Conservation (phyloP, 148 eudicot genomes). For the Camellia granthamiana region DNA sequence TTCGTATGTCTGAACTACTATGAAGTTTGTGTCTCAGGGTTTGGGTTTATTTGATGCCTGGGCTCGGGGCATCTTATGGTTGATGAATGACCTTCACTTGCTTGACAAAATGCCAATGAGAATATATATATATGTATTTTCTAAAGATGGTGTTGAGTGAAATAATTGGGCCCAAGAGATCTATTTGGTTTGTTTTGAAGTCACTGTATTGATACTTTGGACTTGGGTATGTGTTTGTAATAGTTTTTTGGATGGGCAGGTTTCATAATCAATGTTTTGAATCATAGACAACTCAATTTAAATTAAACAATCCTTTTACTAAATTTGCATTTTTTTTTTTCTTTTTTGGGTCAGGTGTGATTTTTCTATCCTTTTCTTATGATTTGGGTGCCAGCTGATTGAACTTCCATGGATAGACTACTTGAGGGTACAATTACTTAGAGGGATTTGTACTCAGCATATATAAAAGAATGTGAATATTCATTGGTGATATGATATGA, state of each 20-base stretch:
- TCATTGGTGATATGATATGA: neutral
- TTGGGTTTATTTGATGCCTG: neutral
- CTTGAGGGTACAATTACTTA: neutral
- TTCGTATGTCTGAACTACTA: too few species aligned
- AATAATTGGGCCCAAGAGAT: too few species aligned
- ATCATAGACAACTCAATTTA: too few species aligned
- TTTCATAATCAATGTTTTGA: too few species aligned
- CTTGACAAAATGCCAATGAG: neutral
- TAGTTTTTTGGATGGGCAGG: too few species aligned
- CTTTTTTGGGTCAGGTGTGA: neutral
- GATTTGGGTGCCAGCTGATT: neutral
- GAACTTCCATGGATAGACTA: neutral
- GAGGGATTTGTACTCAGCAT: neutral
- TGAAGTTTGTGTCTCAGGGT: neutral
- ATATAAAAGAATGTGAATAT: neutral
- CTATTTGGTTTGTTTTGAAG: neutral
- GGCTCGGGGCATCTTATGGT: neutral
- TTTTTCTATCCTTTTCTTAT: neutral
- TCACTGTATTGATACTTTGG: neutral
- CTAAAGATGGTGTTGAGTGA: neutral
- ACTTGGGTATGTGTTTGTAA: too few species aligned
- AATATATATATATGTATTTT: too few species aligned
- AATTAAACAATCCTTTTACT: too few species aligned
- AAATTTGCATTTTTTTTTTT: neutral
- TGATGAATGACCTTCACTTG: neutral